Evolutionary conservation across 495 filamentous ascomycete species (phyloP).

Genomic region (Daldinia childiae): DNA sequence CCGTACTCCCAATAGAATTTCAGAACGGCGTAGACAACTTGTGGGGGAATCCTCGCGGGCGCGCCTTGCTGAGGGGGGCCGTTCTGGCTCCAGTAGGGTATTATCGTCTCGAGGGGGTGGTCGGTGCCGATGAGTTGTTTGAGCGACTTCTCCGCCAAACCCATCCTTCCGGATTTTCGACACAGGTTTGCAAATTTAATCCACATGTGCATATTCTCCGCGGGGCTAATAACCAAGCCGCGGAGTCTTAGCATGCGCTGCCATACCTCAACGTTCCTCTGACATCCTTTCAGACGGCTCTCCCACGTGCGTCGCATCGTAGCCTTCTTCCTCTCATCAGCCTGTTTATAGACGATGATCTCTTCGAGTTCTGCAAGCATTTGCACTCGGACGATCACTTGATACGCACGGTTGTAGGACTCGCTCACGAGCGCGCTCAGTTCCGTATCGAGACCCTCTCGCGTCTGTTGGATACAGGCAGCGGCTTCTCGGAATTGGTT

Average conservation of each 20-base stretch:
- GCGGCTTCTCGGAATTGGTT: slow-evolving; percentile 92
- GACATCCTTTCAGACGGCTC: slow-evolving; percentile 90
- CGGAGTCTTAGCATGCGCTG: slow-evolving; percentile 96
- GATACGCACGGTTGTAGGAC: slow-evolving; percentile 95
- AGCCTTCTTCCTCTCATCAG: slow-evolving; percentile 84
- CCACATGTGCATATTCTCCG: slow-evolving; percentile 97
- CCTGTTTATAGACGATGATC: slow-evolving; percentile 96
- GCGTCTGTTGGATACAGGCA: slow-evolving; percentile 85
- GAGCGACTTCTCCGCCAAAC: slow-evolving; percentile 95
- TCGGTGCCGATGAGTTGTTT: slow-evolving; percentile 70
- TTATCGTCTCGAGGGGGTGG: slow-evolving; percentile 69
- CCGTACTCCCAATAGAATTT: slow-evolving; percentile 93
- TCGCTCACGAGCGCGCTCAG: slow-evolving; percentile 93
- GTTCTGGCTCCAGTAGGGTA: slow-evolving; percentile 61
- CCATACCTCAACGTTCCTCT: slow-evolving; percentile 98
- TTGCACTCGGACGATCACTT: slow-evolving; percentile 94
- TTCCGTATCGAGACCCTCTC: slow-evolving; percentile 93
- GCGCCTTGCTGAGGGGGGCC: slow-evolving; percentile 58
- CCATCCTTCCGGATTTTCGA: slow-evolving; percentile 92
- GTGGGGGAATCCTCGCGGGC: slow-evolving; percentile 66
- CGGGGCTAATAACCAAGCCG: slow-evolving; percentile 86
- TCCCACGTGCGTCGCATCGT: slow-evolving; percentile 96
- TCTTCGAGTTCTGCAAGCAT: slow-evolving; percentile 99
- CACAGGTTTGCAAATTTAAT: slow-evolving; percentile 99
- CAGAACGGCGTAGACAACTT: slow-evolving; percentile 88